These are phyloP conservation scores for Xylariaceae sp. DNA, from an alignment of 2,329 filamentous ascomycete species.

Conservation along the genomic window DNA sequence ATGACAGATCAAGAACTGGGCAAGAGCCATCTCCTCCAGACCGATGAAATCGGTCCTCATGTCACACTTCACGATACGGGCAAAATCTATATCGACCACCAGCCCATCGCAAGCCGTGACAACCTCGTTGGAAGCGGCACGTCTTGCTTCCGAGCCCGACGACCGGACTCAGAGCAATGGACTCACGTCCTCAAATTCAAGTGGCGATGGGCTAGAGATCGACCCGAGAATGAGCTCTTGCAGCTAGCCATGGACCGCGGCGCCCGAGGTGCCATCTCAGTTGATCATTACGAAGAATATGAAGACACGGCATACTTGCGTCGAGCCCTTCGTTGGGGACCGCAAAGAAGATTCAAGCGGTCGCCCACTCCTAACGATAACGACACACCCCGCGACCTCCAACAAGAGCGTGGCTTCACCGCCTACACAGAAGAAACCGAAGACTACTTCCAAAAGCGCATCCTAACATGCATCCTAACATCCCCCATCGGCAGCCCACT, in stretches of 20 bases:
- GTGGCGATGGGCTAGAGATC: constrained; percentile 32
- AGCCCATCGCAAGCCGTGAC: constrained; percentile 27
- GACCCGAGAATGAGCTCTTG: constrained; percentile 34
- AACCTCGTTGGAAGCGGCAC: constrained; percentile 30
- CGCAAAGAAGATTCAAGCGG: constrained; percentile 16
- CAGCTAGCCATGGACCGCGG: constrained; percentile 27
- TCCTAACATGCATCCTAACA: constrained; percentile 23
- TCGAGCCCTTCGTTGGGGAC: constrained; percentile 22
- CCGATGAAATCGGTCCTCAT: constrained; percentile 22
- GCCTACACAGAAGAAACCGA: constrained; percentile 21
- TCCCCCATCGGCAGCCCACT: constrained; percentile 25
- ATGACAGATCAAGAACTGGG: constrained; percentile 33
- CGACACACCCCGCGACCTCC: neutral
- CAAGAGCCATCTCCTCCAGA: constrained; percentile 22
- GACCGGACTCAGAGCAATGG: constrained; percentile 25
- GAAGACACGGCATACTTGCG: constrained; percentile 27
- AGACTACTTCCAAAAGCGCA: constrained; percentile 19
- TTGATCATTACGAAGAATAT: constrained; percentile 28
- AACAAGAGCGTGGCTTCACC: constrained; percentile 8
- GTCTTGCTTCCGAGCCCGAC: constrained; percentile 32
- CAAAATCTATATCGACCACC: constrained; percentile 31
- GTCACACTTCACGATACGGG: constrained; percentile 14
- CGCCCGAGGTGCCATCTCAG: constrained; percentile 29
- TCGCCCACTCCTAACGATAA: neutral
- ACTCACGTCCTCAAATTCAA: constrained; percentile 33